These are phyloP conservation scores for Ophiosphaerella korrae DNA, from an alignment of 2,329 filamentous ascomycete species.

Conservation along the genomic window DNA sequence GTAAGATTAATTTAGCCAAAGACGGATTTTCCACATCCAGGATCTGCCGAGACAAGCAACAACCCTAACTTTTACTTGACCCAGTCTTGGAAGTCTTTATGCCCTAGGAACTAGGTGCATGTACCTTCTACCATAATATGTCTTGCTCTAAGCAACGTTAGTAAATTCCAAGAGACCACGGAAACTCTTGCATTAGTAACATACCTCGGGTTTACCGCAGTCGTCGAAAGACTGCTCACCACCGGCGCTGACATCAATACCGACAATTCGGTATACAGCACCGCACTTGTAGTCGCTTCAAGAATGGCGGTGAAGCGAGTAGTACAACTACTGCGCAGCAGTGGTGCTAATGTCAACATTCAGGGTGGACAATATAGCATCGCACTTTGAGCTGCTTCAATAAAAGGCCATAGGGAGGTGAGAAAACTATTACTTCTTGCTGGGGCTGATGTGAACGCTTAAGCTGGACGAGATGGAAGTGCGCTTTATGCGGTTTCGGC, in stretches of 20 bases:
- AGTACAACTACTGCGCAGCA: neutral
- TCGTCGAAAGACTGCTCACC: neutral
- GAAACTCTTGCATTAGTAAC: neutral
- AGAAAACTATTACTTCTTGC: neutral
- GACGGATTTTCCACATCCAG: slow-evolving; percentile 30
- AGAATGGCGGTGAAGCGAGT: neutral
- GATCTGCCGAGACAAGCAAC: slow-evolving; percentile 25
- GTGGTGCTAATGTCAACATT: neutral
- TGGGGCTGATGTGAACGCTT: neutral
- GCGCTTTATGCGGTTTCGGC: neutral
- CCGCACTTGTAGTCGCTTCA: neutral
- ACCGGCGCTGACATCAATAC: neutral
- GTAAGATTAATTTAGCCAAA: slow-evolving; percentile 22
- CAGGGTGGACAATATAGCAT: neutral
- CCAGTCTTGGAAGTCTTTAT: slow-evolving; percentile 21
- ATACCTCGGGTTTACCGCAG: neutral
- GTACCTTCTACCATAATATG: slow-evolving; percentile 15
- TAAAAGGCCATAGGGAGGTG: neutral
- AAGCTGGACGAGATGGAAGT: neutral
- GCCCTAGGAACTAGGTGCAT: slow-evolving; percentile 20
- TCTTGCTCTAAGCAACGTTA: slow-evolving; percentile 5
- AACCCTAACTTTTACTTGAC: slow-evolving; percentile 16
- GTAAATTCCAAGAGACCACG: slow-evolving; percentile 5
- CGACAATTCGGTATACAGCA: neutral
- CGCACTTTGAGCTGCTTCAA: slow-evolving; percentile 4